These are phyloP conservation scores for Penicillium sumatraense DNA, from an alignment of 2,329 filamentous ascomycete species.

Conservation along the genomic window DNA sequence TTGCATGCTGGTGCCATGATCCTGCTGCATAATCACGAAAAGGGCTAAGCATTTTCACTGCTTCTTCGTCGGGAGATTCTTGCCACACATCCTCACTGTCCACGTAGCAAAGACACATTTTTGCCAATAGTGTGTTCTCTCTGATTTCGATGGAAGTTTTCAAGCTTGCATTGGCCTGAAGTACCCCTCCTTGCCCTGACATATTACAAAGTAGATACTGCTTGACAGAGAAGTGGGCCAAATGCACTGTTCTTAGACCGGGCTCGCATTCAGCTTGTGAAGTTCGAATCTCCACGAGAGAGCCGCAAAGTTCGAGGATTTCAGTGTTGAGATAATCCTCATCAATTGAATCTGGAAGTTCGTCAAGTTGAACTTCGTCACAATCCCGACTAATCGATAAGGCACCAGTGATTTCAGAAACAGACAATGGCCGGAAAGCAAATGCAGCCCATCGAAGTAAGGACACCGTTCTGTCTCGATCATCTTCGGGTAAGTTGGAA, in stretches of 20 bases:
- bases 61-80: background rate
- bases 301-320: constrained; percentile 3
- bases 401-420: constrained; percentile 6
- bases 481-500: background rate
- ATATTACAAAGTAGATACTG: constrained; percentile 6
- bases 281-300: constrained; percentile 9
- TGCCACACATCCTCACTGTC: background rate
- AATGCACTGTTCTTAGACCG: constrained; percentile 4
- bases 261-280: background rate
- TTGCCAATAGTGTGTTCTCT: background rate
- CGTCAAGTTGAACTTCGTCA: constrained; percentile 2
- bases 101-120: constrained; percentile 9
- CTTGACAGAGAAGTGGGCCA: constrained; percentile 16
- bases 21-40: constrained; percentile 6
- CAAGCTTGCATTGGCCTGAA: background rate
- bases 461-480: background rate
- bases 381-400: background rate
- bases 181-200: background rate
- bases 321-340: constrained; percentile 5
- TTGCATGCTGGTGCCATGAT: constrained; percentile 4
- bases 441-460: constrained; percentile 10
- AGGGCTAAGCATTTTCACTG: background rate
- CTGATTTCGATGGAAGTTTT: background rate
- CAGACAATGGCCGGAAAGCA: constrained; percentile 4
- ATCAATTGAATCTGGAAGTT: constrained; percentile 4